phyloP scores from a whole-genome alignment of 2,329 filamentous ascomycete genomes.

The Aspergillus versicolor region DNA sequence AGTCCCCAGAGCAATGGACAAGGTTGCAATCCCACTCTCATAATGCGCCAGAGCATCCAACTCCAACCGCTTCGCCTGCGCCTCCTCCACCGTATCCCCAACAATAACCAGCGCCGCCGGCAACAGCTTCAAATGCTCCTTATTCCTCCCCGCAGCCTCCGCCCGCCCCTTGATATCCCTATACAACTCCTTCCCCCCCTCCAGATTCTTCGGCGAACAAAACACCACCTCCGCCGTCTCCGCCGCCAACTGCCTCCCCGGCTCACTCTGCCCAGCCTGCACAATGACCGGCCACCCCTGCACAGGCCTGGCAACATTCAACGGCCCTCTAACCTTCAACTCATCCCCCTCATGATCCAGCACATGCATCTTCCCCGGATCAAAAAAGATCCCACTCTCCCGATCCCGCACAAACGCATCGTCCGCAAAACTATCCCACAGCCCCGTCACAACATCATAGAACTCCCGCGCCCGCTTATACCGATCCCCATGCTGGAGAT shows the following conservation, averaged over 20 bases:
- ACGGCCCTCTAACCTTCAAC: constrained; percentile 48
- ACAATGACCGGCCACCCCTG: constrained; percentile 59
- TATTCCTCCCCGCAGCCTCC: constrained; percentile 46
- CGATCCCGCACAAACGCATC: constrained; percentile 54
- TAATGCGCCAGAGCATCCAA: constrained; percentile 56
- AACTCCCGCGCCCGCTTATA: constrained; percentile 55
- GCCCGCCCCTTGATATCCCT: constrained; percentile 53
- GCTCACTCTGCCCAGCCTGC: constrained; percentile 55
- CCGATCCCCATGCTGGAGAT: constrained; percentile 50
- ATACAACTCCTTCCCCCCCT: constrained; percentile 50
- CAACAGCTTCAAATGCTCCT: constrained; percentile 51
- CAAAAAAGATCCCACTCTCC: constrained; percentile 50
- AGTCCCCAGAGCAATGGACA: constrained; percentile 50
- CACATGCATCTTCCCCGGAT: constrained; percentile 54
- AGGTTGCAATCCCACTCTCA: constrained; percentile 54
- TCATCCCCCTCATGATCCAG: constrained; percentile 53
- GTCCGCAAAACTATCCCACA: constrained; percentile 58
- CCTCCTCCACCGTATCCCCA: constrained; percentile 51
- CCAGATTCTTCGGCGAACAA: constrained; percentile 50
- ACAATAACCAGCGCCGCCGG: constrained; percentile 53
- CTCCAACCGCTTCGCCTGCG: constrained; percentile 48
- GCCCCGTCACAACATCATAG: constrained; percentile 53
- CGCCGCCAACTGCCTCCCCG: constrained; percentile 51
- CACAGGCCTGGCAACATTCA: constrained; percentile 54
- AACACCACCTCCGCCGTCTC: constrained; percentile 57